Evolutionary conservation across 2,329 filamentous ascomycete genomes (phyloP), one percentile per base, ranked within the genome.

Genomic region (Colletotrichum musae): DNA sequence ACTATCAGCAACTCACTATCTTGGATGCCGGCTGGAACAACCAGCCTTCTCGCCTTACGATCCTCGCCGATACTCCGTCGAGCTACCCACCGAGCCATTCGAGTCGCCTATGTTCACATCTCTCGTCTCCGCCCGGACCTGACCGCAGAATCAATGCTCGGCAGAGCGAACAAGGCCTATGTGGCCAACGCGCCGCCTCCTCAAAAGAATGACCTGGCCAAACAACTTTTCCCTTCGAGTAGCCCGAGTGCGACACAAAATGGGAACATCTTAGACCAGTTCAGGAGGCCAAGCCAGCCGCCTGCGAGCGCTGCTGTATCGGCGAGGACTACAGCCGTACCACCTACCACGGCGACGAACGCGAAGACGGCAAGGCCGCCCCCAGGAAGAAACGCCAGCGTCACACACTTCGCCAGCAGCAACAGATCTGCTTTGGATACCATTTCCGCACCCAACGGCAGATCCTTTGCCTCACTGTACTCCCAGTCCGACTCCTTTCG

Each of bases 211-310:
- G 72, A 77, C 56, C 76, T 87, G 51, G 78, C 82, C 5, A 88
- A 89, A 76, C 83, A 87, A 66, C 79, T 87, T 16, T 88, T 90
- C 71, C 84, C 87, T 4, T 89, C 89, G 1, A 90, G 86, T 77
- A 89, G 85, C 72, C 85, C 87, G 13, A 79, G 77, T 51, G 76
- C 80, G 28, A 74, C 77, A 16, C 79, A 77, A 6, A 81, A 84
- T 76, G 79, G 79, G 47, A 85, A 85, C 68, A 87, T 90, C 72
- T 78, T 84, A 64, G 83, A 87, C 54, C 84, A 85, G 63, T 80
- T 88, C 72, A 85, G 83, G 72, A 76, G 78, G 21, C 78, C 82
- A 39, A 79, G 78, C 47, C 78, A 80, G 58, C 75, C 77, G 39
- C 74, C 78, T 70, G 73, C 77, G 47, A 73, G 74, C 70, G 78